phyloP scores from a whole-genome alignment of 1,139 yeast genomes.

The Maudiozyma humilis region DNA sequence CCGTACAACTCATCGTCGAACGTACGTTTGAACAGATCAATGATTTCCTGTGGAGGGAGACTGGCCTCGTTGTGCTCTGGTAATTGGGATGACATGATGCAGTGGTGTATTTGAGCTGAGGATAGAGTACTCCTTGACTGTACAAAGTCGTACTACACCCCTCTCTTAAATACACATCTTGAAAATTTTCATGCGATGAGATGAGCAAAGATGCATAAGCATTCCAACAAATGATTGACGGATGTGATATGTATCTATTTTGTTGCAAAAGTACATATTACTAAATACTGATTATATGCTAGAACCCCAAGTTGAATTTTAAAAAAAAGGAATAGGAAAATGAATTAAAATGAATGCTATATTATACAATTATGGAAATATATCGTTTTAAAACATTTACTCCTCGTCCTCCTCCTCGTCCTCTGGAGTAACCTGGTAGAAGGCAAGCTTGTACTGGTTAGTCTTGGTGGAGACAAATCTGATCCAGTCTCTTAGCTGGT shows the following conservation, averaged over 20 bases:
- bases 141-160: neutral
- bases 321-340: neutral
- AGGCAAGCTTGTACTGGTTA: constrained; percentile 95
- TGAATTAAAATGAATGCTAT: constrained; percentile 1
- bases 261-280: neutral
- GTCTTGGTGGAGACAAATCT: constrained; percentile 96
- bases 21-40: constrained; percentile 43
- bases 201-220: neutral
- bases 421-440: constrained; percentile 98
- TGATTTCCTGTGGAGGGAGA: constrained; percentile 36
- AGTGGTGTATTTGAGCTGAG: neutral
- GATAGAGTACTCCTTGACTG: neutral
- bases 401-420: constrained; percentile 81
- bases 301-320: neutral
- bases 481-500: constrained; percentile 99
- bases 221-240: neutral
- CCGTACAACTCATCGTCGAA: constrained; percentile 40
- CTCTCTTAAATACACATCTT: neutral
- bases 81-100: constrained; percentile 12
- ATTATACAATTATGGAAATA: constrained; percentile 2
- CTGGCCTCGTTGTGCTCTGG: constrained; percentile 21
- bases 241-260: neutral
- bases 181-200: constrained; percentile 2
- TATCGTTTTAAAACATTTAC: constrained; percentile 19
- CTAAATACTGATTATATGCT: neutral